phyloP scores from a whole-genome alignment of 306 rosid genomes.

The Carpinus fangiana region DNA sequence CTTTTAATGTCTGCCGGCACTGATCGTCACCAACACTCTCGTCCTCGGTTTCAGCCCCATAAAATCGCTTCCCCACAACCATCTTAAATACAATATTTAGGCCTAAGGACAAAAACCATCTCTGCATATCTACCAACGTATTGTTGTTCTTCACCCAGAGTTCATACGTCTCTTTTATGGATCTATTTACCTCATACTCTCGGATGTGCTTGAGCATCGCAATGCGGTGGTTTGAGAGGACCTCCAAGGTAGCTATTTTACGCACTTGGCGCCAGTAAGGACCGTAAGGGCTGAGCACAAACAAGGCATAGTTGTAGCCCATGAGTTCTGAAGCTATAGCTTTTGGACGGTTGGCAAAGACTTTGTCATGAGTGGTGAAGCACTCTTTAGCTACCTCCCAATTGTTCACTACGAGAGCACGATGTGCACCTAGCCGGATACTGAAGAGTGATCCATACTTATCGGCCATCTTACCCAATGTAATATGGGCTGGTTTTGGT shows the following conservation, averaged over 20 bases:
- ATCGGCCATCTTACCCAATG: slow-evolving; percentile 26
- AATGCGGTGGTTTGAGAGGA: slow-evolving; percentile 24
- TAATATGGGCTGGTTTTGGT: slow-evolving; percentile 8
- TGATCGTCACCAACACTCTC: slow-evolving; percentile 16
- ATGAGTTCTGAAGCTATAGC: slow-evolving; percentile 24
- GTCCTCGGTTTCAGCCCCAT: neutral
- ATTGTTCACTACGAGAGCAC: slow-evolving; percentile 21
- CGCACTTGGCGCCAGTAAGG: slow-evolving; percentile 40
- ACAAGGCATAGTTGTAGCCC: slow-evolving; percentile 30
- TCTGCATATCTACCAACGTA: slow-evolving; percentile 23
- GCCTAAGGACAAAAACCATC: slow-evolving; percentile 31
- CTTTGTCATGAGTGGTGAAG: slow-evolving; percentile 14
- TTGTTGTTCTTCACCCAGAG: neutral
- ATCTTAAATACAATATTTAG: slow-evolving; percentile 18
- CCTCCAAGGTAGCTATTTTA: slow-evolving; percentile 30
- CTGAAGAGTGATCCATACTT: slow-evolving; percentile 34
- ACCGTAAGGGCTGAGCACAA: slow-evolving; percentile 33
- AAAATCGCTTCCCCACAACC: slow-evolving; percentile 32
- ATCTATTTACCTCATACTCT: slow-evolving; percentile 13
- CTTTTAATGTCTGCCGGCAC: slow-evolving; percentile 13
- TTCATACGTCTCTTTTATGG: slow-evolving; percentile 21
- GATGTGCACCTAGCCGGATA: slow-evolving; percentile 23
- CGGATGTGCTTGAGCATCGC: slow-evolving; percentile 22
- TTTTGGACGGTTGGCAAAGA: slow-evolving; percentile 33
- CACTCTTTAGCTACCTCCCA: slow-evolving; percentile 38